These are phyloP conservation scores for Fraxinus pennsylvanica DNA, from an alignment of 257 asterid genomes.

Conservation along the genomic window DNA sequence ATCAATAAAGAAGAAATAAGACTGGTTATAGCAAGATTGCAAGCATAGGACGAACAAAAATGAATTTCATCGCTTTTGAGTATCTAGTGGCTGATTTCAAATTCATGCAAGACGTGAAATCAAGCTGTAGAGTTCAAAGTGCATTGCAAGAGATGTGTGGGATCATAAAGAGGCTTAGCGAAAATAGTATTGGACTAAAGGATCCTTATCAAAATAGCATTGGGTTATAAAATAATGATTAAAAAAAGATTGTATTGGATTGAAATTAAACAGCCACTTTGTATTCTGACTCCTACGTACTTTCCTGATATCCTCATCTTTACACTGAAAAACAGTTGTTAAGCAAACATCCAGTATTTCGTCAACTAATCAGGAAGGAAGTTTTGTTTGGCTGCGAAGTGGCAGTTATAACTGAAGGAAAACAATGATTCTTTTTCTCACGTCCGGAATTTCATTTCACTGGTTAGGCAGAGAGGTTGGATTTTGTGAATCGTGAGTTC, in stretches of 20 bases:
- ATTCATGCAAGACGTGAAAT: neutral
- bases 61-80: neutral
- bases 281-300: neutral
- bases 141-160: neutral
- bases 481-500: neutral
- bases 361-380: neutral
- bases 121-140: neutral
- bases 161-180: neutral
- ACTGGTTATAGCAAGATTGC: neutral
- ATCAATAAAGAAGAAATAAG: neutral
- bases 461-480: neutral
- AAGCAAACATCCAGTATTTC: neutral
- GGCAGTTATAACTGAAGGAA: neutral
- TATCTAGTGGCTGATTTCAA: neutral
- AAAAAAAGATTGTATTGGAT: neutral
- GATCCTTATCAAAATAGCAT: neutral
- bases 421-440: neutral
- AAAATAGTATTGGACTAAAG: neutral
- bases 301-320: neutral
- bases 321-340: neutral
- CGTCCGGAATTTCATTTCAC: neutral
- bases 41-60: neutral
- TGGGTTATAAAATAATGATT: neutral
- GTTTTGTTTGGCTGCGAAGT: neutral
- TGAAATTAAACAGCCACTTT: neutral